Evolutionary conservation across 768 basidiomycete genomes (phyloP).

Genomic region (Boletus sensibilis): DNA sequence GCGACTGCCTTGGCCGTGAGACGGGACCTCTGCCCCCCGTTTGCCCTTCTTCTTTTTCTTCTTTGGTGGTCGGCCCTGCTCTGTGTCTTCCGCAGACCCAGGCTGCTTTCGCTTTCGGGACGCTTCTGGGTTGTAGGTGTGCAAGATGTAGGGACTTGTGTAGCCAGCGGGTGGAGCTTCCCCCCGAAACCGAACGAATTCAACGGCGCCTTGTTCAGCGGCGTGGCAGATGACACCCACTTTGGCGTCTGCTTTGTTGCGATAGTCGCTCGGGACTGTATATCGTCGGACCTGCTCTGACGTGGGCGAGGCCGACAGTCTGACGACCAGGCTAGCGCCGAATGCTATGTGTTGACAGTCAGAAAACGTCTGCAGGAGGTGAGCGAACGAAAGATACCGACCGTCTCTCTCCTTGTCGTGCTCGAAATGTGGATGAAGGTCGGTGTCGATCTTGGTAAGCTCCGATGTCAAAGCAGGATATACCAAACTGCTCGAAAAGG

Average conservation of each 20-base stretch:
- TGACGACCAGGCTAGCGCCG: slow-evolving; percentile 50
- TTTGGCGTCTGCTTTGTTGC: slow-evolving; percentile 61
- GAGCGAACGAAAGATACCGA: slow-evolving; percentile 25
- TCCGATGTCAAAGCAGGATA: slow-evolving; percentile 47
- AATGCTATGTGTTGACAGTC: slow-evolving; percentile 42
- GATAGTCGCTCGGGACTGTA: slow-evolving; percentile 48
- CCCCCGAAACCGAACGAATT: slow-evolving; percentile 58
- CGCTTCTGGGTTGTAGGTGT: slow-evolving; percentile 26
- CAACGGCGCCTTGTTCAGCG: slow-evolving; percentile 53
- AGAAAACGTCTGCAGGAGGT: not conserved
- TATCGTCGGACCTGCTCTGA: slow-evolving; percentile 44
- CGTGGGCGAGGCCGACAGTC: slow-evolving; percentile 34
- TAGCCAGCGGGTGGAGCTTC: slow-evolving; percentile 42
- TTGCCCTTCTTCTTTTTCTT: slow-evolving; percentile 32
- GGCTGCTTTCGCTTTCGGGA: slow-evolving; percentile 39
- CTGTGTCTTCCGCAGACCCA: slow-evolving; percentile 20
- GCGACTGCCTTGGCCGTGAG: slow-evolving; percentile 7
- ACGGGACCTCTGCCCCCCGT: slow-evolving; percentile 22
- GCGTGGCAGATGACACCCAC: slow-evolving; percentile 53
- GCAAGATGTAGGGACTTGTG: slow-evolving; percentile 34
- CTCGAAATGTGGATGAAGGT: slow-evolving; percentile 40
- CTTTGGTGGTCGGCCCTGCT: slow-evolving; percentile 18
- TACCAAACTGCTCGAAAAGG: slow-evolving; percentile 44
- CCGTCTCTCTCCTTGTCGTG: slow-evolving; percentile 51
- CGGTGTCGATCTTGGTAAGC: slow-evolving; percentile 41